These are phyloP conservation scores for Lolium multiflorum DNA, from an alignment of 176 grass and related monocot species.

Conservation along the genomic window DNA sequence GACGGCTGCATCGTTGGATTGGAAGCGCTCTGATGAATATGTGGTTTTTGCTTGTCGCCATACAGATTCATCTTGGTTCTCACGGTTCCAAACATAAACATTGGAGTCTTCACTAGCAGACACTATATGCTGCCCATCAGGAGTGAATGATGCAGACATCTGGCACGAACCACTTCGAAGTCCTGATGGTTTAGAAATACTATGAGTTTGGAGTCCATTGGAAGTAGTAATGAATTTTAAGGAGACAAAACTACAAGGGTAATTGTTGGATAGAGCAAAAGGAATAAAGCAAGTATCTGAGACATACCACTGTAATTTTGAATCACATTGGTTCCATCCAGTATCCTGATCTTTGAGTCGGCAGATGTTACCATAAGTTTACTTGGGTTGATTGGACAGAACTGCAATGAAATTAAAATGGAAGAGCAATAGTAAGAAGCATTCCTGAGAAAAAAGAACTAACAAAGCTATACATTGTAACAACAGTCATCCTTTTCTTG, in stretches of 20 bases:
- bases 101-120: slow-evolving; percentile 83
- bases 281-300: slow-evolving; percentile 37
- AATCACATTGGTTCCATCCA: slow-evolving; percentile 71
- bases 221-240: neutral
- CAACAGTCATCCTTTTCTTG: slow-evolving; percentile 13
- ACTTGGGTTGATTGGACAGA: slow-evolving; percentile 68
- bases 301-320: slow-evolving; percentile 84
- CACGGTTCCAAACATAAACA: slow-evolving; percentile 80
- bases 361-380: slow-evolving; percentile 89
- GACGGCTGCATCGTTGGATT: slow-evolving; percentile 61
- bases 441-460: slow-evolving; percentile 26
- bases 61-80: slow-evolving; percentile 50
- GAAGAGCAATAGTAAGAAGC: slow-evolving; percentile 35
- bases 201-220: slow-evolving; percentile 32
- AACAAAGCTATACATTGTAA: neutral
- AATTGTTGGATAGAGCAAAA: slow-evolving; percentile 4
- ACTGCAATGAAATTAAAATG: slow-evolving; percentile 53
- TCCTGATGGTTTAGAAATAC: slow-evolving; percentile 55
- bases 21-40: slow-evolving; percentile 80
- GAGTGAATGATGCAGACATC: slow-evolving; percentile 69
- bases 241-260: neutral
- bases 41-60: slow-evolving; percentile 69
- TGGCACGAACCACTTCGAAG: slow-evolving; percentile 62
- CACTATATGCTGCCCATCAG: slow-evolving; percentile 74
- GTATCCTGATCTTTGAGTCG: slow-evolving; percentile 82